phyloP scores from a whole-genome alignment of 164 flowering plant species.

The Chimonanthus salicifolius region DNA sequence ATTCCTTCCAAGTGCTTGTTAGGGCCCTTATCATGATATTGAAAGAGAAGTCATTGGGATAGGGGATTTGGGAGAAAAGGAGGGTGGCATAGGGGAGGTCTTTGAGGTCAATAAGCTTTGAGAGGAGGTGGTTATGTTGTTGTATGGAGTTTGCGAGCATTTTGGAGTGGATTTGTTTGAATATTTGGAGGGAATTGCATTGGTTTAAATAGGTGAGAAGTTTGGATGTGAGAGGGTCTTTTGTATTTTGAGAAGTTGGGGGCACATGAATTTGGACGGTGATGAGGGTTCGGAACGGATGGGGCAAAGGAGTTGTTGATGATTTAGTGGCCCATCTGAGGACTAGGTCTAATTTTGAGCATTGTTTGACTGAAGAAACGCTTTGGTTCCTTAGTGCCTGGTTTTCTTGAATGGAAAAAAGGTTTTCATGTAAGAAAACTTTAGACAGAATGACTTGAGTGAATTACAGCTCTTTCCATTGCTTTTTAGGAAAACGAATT shows the following conservation, averaged over 20 bases:
- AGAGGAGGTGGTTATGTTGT: conserved; percentile 45
- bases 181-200: conserved; percentile 30
- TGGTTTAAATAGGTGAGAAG: conserved; percentile 28
- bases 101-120: conserved; percentile 43
- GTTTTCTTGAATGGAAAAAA: no score
- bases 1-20: conserved; percentile 43
- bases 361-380: neutral
- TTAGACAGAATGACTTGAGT: no score
- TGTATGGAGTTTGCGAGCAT: conserved; percentile 37
- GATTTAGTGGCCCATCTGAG: neutral
- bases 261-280: neutral
- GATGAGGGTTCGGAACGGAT: neutral
- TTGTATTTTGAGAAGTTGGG: neutral
- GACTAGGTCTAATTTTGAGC: neutral
- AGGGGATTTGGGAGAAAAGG: conserved; percentile 33
- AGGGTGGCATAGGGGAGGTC: conserved; percentile 40
- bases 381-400: no score
- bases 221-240: neutral
- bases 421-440: no score
- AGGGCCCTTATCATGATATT: conserved; percentile 66
- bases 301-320: neutral
- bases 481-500: no score
- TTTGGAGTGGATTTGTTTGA: conserved; percentile 23
- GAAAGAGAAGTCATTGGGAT: conserved; percentile 46
- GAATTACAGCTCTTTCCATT: no score